Evolutionary conservation across 2,329 filamentous ascomycete species (phyloP).

Genomic region (Colletotrichum sojae): DNA sequence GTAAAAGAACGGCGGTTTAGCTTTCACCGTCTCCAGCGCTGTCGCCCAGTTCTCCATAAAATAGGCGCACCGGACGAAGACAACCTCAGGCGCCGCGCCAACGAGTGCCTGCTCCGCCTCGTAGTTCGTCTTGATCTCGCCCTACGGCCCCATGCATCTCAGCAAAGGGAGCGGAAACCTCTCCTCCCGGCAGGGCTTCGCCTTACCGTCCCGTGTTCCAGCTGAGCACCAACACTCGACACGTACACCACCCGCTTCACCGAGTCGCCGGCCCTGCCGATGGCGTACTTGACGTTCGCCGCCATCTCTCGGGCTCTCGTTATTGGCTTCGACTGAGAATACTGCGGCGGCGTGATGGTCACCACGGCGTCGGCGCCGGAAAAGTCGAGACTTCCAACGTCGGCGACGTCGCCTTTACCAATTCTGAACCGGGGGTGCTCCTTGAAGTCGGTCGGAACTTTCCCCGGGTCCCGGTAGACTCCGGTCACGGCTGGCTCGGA

Average conservation of each 20-base stretch:
- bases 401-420: conserved; percentile 48
- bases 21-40: conserved; percentile 38
- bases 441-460: conserved; percentile 49
- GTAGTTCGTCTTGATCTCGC: conserved; percentile 46
- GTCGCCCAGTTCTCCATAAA: conserved; percentile 43
- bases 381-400: conserved; percentile 47
- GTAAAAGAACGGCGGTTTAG: conserved; percentile 45
- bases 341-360: conserved; percentile 53
- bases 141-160: conserved; percentile 41
- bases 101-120: conserved; percentile 44
- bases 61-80: conserved; percentile 43
- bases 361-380: conserved; percentile 49
- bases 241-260: conserved; percentile 26
- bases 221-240: conserved; percentile 48
- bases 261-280: conserved; percentile 44
- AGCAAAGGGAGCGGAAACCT: background rate
- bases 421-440: conserved; percentile 48
- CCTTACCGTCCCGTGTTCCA: conserved; percentile 49
- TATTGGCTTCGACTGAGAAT: conserved; percentile 44
- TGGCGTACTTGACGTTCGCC: conserved; percentile 51
- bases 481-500: conserved; percentile 45
- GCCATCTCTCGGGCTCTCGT: conserved; percentile 51
- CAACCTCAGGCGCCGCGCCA: conserved; percentile 42
- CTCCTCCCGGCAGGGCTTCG: background rate
- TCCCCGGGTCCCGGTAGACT: conserved; percentile 49